Evolutionary conservation across 1,284 basidiomycete genomes (phyloP).

Genomic region (Heterobasidion irregulare): DNA sequence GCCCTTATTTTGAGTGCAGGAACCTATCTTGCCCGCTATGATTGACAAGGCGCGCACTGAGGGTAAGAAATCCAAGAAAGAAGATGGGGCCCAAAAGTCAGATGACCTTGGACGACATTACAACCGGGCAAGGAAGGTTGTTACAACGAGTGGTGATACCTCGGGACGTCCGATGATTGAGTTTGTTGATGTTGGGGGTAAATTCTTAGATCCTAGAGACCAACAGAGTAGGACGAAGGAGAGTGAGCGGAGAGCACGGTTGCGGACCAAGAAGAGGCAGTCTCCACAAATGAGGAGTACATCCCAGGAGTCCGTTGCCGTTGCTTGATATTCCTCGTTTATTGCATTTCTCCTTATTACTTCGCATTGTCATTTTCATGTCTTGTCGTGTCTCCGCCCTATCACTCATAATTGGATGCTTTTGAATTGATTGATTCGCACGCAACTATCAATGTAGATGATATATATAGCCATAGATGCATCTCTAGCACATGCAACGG

Average conservation of each 20-base stretch:
- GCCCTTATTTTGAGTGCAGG: constrained; percentile 26
- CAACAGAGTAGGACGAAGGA: constrained; percentile 37
- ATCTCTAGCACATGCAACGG: no score
- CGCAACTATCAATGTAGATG: no score
- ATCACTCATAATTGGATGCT: not conserved
- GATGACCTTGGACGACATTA: constrained; percentile 17
- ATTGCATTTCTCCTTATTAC: not conserved
- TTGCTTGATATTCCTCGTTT: not conserved
- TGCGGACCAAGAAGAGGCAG: not conserved
- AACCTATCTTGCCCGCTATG: constrained; percentile 44
- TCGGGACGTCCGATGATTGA: constrained; percentile 42
- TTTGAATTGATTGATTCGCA: no score
- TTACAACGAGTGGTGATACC: constrained; percentile 11
- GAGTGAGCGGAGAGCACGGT: not conserved
- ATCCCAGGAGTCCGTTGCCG: not conserved
- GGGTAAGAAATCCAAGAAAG: constrained; percentile 17
- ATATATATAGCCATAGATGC: no score
- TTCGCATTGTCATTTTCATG: not conserved
- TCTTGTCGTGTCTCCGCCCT: not conserved
- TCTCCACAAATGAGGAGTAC: not conserved
- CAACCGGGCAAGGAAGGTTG: constrained; percentile 5
- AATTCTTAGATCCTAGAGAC: constrained; percentile 52
- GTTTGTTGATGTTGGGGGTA: constrained; percentile 63
- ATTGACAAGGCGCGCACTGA: constrained; percentile 31
- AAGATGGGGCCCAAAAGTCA: constrained; percentile 28